These are phyloP conservation scores for Citrus sp. DNA, from an alignment of 345 rosid species.

Conservation along the genomic window DNA sequence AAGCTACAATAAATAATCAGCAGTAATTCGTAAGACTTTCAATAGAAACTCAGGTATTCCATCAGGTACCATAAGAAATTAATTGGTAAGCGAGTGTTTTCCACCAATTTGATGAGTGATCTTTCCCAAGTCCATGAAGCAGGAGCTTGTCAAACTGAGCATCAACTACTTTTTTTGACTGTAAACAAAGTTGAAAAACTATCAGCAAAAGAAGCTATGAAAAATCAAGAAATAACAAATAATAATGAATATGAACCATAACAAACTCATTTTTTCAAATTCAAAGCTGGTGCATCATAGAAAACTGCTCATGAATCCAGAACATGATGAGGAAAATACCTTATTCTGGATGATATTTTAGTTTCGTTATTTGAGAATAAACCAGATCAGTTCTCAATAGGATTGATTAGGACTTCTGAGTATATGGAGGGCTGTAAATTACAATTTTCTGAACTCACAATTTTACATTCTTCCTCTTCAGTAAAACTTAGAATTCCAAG, in stretches of 20 bases:
- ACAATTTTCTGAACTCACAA: neutral
- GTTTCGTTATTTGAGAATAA: neutral
- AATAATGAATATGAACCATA: neutral
- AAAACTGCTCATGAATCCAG: neutral
- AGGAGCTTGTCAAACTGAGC: conserved; percentile 44
- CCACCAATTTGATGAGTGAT: conserved; percentile 46
- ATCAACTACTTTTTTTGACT: conserved; percentile 41
- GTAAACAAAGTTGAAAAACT: conserved; percentile 1
- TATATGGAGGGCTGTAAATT: neutral
- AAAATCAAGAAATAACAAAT: neutral
- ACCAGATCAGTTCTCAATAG: neutral
- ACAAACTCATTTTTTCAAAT: neutral
- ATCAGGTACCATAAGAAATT: conserved; percentile 31
- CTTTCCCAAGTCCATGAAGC: conserved; percentile 49
- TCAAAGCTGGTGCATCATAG: neutral
- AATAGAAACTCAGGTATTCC: neutral
- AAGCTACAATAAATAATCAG: neutral
- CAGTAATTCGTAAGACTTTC: neutral
- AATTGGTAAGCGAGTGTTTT: conserved; percentile 39
- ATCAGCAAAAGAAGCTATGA: conserved; percentile 8
- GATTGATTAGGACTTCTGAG: neutral
- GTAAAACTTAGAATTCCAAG: neutral
- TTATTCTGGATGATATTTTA: neutral
- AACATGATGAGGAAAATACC: neutral
- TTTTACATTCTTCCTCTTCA: neutral